phyloP scores from a whole-genome alignment of 2,329 filamentous ascomycete genomes.

The Colletotrichum lupini region DNA sequence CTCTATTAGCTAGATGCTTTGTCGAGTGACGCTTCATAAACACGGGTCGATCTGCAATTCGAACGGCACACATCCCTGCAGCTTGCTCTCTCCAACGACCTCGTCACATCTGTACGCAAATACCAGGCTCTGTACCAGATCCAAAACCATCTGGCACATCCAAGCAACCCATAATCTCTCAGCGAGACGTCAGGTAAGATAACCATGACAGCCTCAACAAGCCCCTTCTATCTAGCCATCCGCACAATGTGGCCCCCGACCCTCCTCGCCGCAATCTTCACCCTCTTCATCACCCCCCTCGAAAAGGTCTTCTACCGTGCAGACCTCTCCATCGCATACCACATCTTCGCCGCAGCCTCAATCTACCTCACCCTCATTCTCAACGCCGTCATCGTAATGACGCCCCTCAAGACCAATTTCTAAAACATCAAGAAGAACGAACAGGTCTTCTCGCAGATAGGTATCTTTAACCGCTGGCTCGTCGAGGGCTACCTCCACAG shows the following conservation, averaged over 20 bases:
- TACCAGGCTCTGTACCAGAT: not conserved
- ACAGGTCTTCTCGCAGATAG: not conserved
- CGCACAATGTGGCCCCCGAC: not conserved
- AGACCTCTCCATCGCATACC: conserved; percentile 8
- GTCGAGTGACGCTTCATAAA: not conserved
- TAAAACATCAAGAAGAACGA: not conserved
- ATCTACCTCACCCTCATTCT: conserved; percentile 15
- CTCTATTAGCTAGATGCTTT: not conserved
- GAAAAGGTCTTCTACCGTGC: conserved; percentile 22
- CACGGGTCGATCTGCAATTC: not conserved
- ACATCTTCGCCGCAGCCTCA: conserved; percentile 5
- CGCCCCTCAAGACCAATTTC: not conserved
- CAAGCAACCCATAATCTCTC: no score
- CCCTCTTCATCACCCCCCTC: not conserved
- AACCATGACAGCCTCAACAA: not conserved
- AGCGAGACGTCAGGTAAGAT: not conserved
- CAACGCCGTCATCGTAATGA: not conserved
- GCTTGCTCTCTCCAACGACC: not conserved
- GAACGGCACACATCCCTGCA: not conserved
- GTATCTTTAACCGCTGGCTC: conserved; percentile 5
- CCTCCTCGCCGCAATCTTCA: not conserved
- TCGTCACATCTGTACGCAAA: not conserved
- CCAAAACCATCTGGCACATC: not conserved
- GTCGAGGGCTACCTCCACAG: conserved; percentile 20
- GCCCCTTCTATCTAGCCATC: not conserved